Conservation (phyloP, 257 asterid species). For the Osmanthus fragrans region DNA sequence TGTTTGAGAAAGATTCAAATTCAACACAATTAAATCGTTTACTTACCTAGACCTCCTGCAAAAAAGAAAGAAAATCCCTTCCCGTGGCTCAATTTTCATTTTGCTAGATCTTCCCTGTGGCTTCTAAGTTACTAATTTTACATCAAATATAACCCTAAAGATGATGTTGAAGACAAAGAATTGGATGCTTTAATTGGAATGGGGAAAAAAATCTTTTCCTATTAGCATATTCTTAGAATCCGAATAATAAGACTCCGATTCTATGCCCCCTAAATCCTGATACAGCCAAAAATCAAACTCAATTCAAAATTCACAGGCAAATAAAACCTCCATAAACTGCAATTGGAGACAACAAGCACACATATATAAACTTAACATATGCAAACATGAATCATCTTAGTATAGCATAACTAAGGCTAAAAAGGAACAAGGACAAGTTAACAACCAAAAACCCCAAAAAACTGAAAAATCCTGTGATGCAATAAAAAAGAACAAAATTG, state of each 20-base stretch:
- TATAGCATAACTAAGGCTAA: neutral
- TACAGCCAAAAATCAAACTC: constrained; percentile 1
- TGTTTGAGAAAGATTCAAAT: neutral
- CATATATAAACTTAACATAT: neutral
- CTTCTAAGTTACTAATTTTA: neutral
- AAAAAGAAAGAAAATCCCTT: neutral
- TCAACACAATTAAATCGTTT: neutral
- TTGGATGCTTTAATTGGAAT: neutral
- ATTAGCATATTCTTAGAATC: neutral
- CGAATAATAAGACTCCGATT: neutral
- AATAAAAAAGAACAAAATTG: neutral
- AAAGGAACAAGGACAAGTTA: neutral
- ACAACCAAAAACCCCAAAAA: neutral
- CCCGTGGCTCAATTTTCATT: too few relatives aligned
- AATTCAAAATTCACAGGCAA: neutral
- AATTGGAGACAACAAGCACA: neutral
- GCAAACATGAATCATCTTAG: neutral
- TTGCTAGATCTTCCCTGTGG: neutral
- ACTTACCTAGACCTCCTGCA: neutral
- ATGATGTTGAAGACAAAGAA: neutral
- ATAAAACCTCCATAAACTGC: neutral
- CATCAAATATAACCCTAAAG: neutral
- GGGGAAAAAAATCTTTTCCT: neutral
- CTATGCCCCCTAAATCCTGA: neutral
- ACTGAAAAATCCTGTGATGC: neutral